A percentile compares a stretch with the other conserved stretches of the same genome.
phyloP scores from a whole-genome alignment of 768 basidiomycete species.

The Paxillus involutus region DNA sequence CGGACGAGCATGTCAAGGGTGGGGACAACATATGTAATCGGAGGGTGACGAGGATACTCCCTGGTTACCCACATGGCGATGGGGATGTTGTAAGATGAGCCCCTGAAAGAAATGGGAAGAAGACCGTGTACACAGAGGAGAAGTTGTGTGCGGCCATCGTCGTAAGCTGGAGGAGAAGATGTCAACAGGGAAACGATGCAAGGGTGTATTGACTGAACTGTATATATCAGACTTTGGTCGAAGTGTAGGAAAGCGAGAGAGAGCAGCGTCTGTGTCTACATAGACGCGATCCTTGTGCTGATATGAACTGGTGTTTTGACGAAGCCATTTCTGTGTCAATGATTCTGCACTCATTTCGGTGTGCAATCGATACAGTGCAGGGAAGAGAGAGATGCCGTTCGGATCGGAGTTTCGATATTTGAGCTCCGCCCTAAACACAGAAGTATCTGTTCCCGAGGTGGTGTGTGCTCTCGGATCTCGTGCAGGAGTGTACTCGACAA shows the following conservation, averaged over 20 bases:
- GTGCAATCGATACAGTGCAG: not conserved
- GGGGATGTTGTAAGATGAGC: slow-evolving; percentile 88
- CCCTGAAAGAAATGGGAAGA: slow-evolving; percentile 79
- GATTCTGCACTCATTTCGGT: slow-evolving; percentile 31
- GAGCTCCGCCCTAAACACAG: not conserved
- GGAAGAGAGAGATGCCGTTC: not conserved
- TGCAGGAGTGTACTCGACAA: too few relatives aligned
- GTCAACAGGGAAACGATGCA: slow-evolving; percentile 13
- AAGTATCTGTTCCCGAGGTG: too few relatives aligned
- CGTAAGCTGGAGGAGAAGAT: slow-evolving; percentile 60
- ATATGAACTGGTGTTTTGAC: slow-evolving; percentile 62
- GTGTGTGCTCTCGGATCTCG: too few relatives aligned
- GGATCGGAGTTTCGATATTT: slow-evolving; percentile 3
- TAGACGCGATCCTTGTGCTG: slow-evolving; percentile 54
- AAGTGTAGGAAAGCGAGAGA: slow-evolving; percentile 54
- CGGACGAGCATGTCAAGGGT: slow-evolving; percentile 89
- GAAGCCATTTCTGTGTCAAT: slow-evolving; percentile 59
- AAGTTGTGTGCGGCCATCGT: slow-evolving; percentile 91
- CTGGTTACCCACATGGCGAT: slow-evolving; percentile 84
- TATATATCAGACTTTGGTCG: slow-evolving; percentile 82
- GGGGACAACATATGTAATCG: slow-evolving; percentile 89
- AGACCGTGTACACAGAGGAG: slow-evolving; percentile 91
- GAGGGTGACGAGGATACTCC: slow-evolving; percentile 81
- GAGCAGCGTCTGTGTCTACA: slow-evolving; percentile 59
- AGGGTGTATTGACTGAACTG: slow-evolving; percentile 41